Conservation (phyloP, 1,139 yeast species). For the Sugiyamaella xylanicola region DNA sequence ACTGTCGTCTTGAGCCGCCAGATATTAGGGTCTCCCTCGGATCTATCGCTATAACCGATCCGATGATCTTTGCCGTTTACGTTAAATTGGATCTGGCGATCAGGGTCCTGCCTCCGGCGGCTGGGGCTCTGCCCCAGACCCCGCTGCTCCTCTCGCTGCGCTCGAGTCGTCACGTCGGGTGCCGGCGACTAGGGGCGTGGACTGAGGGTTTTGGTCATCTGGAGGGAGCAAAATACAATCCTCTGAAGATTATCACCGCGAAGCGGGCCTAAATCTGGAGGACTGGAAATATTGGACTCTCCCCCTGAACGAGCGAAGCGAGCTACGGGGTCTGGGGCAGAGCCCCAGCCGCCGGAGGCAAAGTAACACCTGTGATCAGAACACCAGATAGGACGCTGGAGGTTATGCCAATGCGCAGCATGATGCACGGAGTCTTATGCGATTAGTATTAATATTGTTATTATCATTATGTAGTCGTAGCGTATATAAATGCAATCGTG, state of each 20-base stretch:
- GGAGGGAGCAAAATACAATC: no score
- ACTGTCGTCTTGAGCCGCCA: conserved; percentile 9
- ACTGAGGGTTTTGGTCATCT: no score
- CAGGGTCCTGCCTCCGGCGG: neutral
- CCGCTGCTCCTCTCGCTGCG: neutral
- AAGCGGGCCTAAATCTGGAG: neutral
- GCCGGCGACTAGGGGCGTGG: no score
- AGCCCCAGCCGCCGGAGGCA: neutral
- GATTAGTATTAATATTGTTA: neutral
- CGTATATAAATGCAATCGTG: conserved; percentile 14
- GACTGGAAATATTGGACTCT: no score
- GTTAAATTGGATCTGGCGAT: neutral
- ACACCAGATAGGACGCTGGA: no score
- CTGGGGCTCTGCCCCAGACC: neutral
- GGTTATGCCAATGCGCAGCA: neutral
- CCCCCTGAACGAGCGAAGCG: neutral
- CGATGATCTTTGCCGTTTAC: neutral
- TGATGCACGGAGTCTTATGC: neutral
- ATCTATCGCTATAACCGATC: neutral
- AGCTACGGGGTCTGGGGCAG: neutral
- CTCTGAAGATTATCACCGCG: no score
- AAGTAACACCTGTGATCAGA: neutral
- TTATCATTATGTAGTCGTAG: conserved; percentile 8
- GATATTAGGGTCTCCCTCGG: neutral
- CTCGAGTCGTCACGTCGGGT: no score